Evolutionary conservation across 2,329 filamentous ascomycete genomes (phyloP).

Genomic region (Mycosphaerelloides madeirae): DNA sequence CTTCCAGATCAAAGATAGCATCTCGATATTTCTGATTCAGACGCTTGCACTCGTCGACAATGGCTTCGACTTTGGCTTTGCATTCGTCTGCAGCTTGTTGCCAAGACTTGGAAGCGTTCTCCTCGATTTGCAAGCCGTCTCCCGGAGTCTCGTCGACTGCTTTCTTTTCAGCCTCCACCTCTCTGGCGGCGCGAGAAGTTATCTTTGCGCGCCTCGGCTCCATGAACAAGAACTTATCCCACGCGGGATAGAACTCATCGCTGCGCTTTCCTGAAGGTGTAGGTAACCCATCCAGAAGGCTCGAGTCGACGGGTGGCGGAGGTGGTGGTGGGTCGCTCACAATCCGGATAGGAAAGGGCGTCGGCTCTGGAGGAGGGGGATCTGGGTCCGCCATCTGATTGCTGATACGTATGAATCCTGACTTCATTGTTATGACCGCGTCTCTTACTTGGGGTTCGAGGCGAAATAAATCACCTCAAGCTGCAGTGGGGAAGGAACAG

Average conservation of each 20-base stretch:
- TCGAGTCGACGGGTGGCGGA: constrained; percentile 5
- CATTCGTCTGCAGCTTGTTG: constrained; percentile 68
- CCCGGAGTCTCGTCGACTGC: constrained; percentile 14
- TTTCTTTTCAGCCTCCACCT: constrained; percentile 20
- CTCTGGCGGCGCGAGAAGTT: constrained; percentile 16
- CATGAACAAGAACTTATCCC: constrained; percentile 29
- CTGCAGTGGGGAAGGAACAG: no score
- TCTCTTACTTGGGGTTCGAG: no score
- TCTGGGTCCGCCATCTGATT: constrained; percentile 11
- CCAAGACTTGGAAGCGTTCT: constrained; percentile 51
- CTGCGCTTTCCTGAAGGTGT: constrained; percentile 11
- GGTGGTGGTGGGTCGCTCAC: constrained; percentile 15
- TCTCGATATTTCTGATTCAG: constrained; percentile 84
- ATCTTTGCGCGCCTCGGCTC: constrained; percentile 27
- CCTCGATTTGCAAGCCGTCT: constrained; percentile 21
- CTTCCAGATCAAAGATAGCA: constrained; percentile 79
- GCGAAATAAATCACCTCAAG: no score
- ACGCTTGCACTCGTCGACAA: constrained; percentile 61
- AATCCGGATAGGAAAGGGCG: constrained; percentile 27
- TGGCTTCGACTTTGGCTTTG: constrained; percentile 54
- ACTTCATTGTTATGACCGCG: constrained; percentile 8
- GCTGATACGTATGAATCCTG: constrained; percentile 13
- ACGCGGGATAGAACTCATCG: constrained; percentile 27
- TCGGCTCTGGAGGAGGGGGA: constrained; percentile 20
- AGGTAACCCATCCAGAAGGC: constrained; percentile 5